Evolutionary conservation across 2,329 filamentous ascomycete species (phyloP), one percentile per base, ranked within the genome.

Genomic region (Cercospora zeae-maydis): DNA sequence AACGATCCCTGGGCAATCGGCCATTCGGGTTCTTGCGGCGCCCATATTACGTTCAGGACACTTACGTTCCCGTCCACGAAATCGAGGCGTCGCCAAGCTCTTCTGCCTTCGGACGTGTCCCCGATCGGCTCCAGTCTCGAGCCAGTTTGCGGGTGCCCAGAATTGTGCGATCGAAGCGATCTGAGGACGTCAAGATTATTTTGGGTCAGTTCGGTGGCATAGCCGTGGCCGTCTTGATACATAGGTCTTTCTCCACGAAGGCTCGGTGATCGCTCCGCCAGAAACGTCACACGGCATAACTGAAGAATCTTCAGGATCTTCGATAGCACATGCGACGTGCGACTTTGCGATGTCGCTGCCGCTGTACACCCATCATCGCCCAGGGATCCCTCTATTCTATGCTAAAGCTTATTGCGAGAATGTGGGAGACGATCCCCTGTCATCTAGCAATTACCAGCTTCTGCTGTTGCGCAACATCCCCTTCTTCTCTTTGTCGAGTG

Each of bases 341-440:
- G 31, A 34, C 11, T 34, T 34, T 34, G 8, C 11, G 11, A 34
- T 34, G 6, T 34, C 31, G 2, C 2, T 34, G 31, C 31, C 31
- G 11, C 31, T 8, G 31, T 34, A 31, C 21, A 16, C 47, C 47
- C 21, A 11, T 30, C 47, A 51, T 31, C 27, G 47, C 24, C 21
- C 13, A 7, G 14, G 6, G 14, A 14, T n/a, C 8, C 8, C 14
- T 31, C n/a, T 31, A 31, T 13, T 45, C 39, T 52, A 16, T 33
- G 7, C 59, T 58, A 62, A 9, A 62, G 24, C 7, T 59, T 64
- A 21, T 54, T 60, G 55, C 56, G 59, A 47, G 56, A 62, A 36
- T 62, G 59, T 27, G 62, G 59, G 58, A 62, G 58, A 11, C 59
- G 52, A 52, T 64, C 62, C 30, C 47, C 59, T 51, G 37, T 62